Evolutionary conservation across 2,329 filamentous ascomycete genomes (phyloP), one percentile per base, ranked within the genome.

Genomic region (Alternaria hordeiaustralica): DNA sequence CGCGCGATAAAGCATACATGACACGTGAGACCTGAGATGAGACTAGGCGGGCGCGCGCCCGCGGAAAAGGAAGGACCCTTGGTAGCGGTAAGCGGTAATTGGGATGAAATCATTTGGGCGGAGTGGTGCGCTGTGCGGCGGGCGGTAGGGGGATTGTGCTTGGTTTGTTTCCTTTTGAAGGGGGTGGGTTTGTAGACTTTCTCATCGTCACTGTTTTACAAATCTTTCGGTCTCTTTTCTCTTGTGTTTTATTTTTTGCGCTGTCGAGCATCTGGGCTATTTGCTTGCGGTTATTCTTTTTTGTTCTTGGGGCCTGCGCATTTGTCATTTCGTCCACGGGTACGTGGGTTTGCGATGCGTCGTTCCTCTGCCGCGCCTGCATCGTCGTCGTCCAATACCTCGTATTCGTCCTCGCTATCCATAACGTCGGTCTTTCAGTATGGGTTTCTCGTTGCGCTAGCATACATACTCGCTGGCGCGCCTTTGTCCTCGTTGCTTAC

Each of bases 391-490:
- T 9, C 45, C 4, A 33, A 43, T 44, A 36, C 36, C n/a, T 55
- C 53, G 49, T 53, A 53, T 53, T 53, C 30, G 49, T 53, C 65
- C 36, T 54, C 69, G 11, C 53, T 68, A 20, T 72, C 71, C 13
- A 9, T 76, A 25, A 61, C 58, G n/a, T 58, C 72, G n/a, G 21
- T 77, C 46, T 13, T 78, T 9, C 77, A 80, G 45, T 80, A 78
- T 55, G 65, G 63, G 2, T 62, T 80, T 23, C 56, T 80, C 11
- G 71, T 61, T 8, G 59, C 73, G 15, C 25, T 78, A 9, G 75
- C 64, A 12, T 80, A 80, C 54, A 60, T 81, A 8, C 65, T 81
- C n/a, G 78, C 74, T 2, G 78, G 78, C 26, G 78, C 79, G 54
- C 79, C 79, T 18, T 56, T 79, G 11, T 68, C 68, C 3, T 64